Base-by-base conservation (phyloP, 768 basidiomycete genomes). In the Cystoderma amianthinum region DNA sequence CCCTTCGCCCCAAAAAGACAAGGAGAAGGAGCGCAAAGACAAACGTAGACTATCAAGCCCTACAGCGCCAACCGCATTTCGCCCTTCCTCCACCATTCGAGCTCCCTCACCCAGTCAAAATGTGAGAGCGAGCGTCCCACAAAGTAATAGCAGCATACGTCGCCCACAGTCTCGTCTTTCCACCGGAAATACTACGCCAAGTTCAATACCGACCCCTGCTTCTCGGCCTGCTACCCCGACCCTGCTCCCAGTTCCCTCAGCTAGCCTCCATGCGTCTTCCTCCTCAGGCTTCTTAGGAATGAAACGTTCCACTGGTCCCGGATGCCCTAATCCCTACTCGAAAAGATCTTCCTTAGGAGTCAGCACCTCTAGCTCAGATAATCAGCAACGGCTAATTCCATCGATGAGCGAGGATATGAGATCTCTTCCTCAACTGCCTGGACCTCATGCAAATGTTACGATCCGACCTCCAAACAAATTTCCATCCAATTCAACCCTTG, bases 211-310 rank as follows among this genome's bases (percentile, higher is more conserved):
- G 7, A 79, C 82, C 3, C 75, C 84, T 13, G 63, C 71, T 3
- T 85, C 84, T 28, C 78, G 86, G 2, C 86, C 86, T 6, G 58
- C 80, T 16, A 85, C 86, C 17, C 86, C 86, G 6, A 86, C 85
- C 13, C 81, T 83, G 51, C 67, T 89, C 18, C 85, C 85, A n/a
- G 48, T 86, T 21, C 82, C 85, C 2, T 70, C 76, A 18, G 60
- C 68, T 19, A 64, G 74, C 28, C 44, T 76, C 17, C 74, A 78
- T 45, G 54, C 64, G n/a, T 63, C 64, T 22, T n/a, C n/a, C n/a
- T 52, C 64, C 33, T 56, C 65, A 6, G 18, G 34, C 7, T 6
- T 17, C 9, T 15, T 19, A 16, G 69, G 69, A 7, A 55, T 76
- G 44, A 87, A 85, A 58, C 75, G 80, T 32, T 80, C 82, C 1